Evolutionary conservation across 805 yeast genomes (phyloP).

Genomic region (Maudiozyma bulderi): DNA sequence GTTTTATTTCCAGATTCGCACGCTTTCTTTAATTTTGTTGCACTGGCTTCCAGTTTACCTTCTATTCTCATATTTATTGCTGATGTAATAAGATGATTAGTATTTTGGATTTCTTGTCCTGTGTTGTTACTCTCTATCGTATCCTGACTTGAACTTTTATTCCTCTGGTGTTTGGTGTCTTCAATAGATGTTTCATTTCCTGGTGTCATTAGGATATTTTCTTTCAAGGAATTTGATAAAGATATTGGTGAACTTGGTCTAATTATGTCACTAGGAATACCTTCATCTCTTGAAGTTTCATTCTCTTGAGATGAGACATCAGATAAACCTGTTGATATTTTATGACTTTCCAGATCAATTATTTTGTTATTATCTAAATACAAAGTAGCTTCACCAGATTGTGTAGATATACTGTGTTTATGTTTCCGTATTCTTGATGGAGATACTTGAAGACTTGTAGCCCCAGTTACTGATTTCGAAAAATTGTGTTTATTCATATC

Average conservation of each 20-base stretch:
- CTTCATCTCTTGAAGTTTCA: not conserved
- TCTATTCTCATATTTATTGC: slow-evolving; percentile 44
- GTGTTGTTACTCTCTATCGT: not conserved
- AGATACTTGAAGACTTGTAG: not conserved
- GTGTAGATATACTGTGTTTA: slow-evolving; percentile 1
- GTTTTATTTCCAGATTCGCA: slow-evolving; percentile 52
- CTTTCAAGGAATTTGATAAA: not conserved
- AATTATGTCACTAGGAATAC: not conserved
- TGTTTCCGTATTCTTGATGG: not conserved
- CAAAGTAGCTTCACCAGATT: slow-evolving; percentile 2
- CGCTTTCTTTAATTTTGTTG: slow-evolving; percentile 56
- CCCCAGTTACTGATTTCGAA: not conserved
- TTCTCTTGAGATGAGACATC: not conserved
- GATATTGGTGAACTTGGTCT: not conserved
- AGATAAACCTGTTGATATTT: not conserved
- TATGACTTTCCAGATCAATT: slow-evolving; percentile 1
- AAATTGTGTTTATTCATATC: not conserved
- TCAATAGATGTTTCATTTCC: not conserved
- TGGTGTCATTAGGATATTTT: not conserved
- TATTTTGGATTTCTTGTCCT: not conserved
- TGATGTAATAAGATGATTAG: slow-evolving; percentile 1
- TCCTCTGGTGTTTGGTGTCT: not conserved
- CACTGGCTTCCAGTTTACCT: slow-evolving; percentile 58
- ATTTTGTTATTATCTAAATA: slow-evolving; percentile 3
- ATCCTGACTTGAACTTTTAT: not conserved